Base-by-base conservation (phyloP, 768 basidiomycete genomes). In the Boletus bicolor region DNA sequence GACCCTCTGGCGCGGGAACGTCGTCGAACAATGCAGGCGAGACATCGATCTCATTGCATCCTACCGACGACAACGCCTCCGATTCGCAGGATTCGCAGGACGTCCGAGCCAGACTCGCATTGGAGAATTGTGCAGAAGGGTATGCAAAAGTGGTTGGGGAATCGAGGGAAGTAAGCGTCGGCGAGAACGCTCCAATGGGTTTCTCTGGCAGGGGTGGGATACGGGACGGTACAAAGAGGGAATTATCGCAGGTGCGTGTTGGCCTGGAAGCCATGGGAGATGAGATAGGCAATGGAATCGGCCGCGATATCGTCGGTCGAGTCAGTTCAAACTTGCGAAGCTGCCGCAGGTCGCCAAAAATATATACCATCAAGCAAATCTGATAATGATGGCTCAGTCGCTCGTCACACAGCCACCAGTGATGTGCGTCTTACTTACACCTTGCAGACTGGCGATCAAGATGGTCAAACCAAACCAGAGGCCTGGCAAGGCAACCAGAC, bases 331-430 rank as follows among this genome's bases (percentile, higher is more conserved):
- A 90, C 59, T 82, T 85, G 61, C 86, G 83, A 19, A 91, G 77
- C 64, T 91, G 89, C 8, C 89, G 77, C 19, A 91, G 75, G 69
- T 91, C 89, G 8, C 89, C 89, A 62, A 91, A 89, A 32, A 91
- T 65, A 65, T 90, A 91, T 6, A 91, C 81, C 65, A 87, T 88
- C 53, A 91, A 66, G 66, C 89, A 91, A 11, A 80, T 67, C 79
- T 71, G 2, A 36, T 3, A 3, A 71, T 35, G 38, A 49, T 15
- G 38, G 21, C 30, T 49, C n/a, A 64, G 44, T n/a, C 19, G 30
- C 17, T 19, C 15, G 41, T 41, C 36, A 34, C 11, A 28, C 26
- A n/a, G 19, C 8, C 12, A 6, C 7, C 37, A 38, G 17, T 10
- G 28, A 45, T 28, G 41, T 9, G 41, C 10, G 24, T 32, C 7